Evolutionary conservation across 2,329 filamentous ascomycete species (phyloP), one percentile per base, ranked within the genome.

Genomic region (Paecilomyces formosus): DNA sequence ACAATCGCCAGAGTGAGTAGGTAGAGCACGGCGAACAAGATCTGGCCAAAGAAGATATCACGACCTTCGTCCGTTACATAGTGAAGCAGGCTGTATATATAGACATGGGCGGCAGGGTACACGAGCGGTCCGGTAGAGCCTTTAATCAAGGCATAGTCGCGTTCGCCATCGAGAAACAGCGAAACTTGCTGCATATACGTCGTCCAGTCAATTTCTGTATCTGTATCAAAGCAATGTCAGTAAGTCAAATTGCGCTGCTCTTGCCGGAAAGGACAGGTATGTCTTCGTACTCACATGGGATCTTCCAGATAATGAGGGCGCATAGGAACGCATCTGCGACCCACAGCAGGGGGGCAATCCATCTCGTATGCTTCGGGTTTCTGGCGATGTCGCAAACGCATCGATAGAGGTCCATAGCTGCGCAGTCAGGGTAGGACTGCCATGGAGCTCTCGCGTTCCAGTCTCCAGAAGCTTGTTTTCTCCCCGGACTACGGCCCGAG

Each of bases 161-260:
- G 86, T 79, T 97, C 92, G 68, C 94, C 94, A 18, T 84, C 81
- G 53, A 92, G 78, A 69, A 88, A 94, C 66, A 92, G 86, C 49
- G 83, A 77, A 52, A 97, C 82, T 70, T 99, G 94, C 72, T 97
- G 84, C 92, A 99, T 97, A 75, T 99, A 99, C 0, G 94, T 91
- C 60, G 82, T 83, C 93, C 93, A 99, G 76, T 99, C 94, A 69
- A 99, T 99, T 75, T 99, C 94, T 51, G 94, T 99, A 72, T 99
- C 94, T 90, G 65, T 51, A 22, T 18, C 55, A 56, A 82, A 64
- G 51, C 54, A 52, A 64, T 61, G 54, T 61, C 56, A 58, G 35
- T 50, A 33, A 57, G 35, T 39, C n/a, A 24, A 18, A 45, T 18
- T 51, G 30, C n/a, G 26, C 12, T 54, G 15, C 35, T n/a, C 3